A percentile compares a stretch with the other conserved stretches of the same genome.
Conservation (phyloP, 352 stramenopile species). For the Phytophthora sp. region DNA sequence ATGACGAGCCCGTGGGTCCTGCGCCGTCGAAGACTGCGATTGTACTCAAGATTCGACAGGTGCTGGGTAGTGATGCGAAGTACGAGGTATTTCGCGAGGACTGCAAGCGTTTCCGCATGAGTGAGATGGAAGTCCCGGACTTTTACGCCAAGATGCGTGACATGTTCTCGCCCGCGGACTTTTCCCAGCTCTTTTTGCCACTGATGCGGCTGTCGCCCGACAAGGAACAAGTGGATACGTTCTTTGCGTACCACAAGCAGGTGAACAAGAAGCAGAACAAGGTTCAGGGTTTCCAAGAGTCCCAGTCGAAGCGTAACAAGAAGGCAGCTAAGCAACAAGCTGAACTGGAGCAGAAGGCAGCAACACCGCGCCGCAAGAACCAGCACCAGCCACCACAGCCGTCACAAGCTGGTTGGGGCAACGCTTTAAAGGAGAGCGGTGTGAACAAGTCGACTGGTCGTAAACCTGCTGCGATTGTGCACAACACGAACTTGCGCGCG, state of each 20-base stretch:
- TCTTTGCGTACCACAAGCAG: conserved; percentile 70
- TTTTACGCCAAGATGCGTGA: conserved; percentile 80
- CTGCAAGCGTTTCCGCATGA: conserved; percentile 73
- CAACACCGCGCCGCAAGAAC: conserved; percentile 16
- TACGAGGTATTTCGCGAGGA: conserved; percentile 85
- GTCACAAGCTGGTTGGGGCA: conserved; percentile 68
- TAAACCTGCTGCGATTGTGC: conserved; percentile 53
- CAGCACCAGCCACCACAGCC: conserved; percentile 44
- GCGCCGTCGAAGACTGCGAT: conserved; percentile 73
- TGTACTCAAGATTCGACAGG: conserved; percentile 79
- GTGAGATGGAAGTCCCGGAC: conserved; percentile 57
- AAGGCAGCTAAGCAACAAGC: conserved; percentile 37
- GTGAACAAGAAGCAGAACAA: conserved; percentile 44
- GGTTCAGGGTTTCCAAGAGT: conserved; percentile 52
- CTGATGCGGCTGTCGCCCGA: conserved; percentile 80
- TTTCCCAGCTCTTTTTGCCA: conserved; percentile 78
- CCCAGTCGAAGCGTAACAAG: conserved; percentile 55
- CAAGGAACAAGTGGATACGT: conserved; percentile 63
- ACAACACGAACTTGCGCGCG: conserved; percentile 62
- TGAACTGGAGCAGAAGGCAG: conserved; percentile 30
- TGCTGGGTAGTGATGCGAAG: conserved; percentile 79
- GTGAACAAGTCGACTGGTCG: conserved; percentile 31
- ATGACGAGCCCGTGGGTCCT: conserved; percentile 36
- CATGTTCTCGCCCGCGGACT: conserved; percentile 67
- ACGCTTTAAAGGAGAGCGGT: conserved; percentile 74